phyloP scores from a whole-genome alignment of 2,329 filamentous ascomycete species.

The Fusarium equiseti region DNA sequence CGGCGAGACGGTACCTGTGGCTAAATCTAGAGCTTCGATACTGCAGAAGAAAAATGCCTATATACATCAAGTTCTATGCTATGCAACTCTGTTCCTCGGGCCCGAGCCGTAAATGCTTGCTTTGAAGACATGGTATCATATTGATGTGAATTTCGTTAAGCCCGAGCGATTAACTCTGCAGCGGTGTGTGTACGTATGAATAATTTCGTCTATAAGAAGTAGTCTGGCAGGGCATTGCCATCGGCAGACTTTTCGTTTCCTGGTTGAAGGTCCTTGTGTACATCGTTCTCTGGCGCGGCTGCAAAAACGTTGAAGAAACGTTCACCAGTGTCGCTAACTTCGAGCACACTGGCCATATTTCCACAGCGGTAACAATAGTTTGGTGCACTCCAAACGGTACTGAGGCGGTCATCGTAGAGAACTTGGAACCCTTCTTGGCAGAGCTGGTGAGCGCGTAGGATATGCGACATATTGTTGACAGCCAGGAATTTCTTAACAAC shows the following conservation, averaged over 20 bases:
- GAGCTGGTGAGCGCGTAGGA: conserved; percentile 95
- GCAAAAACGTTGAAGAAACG: conserved; percentile 98
- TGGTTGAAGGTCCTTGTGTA: conserved; percentile 86
- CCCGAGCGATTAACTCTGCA: conserved; percentile 26
- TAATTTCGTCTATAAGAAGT: conserved; percentile 70
- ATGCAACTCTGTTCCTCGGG: conserved; percentile 39
- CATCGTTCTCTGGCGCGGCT: conserved; percentile 94
- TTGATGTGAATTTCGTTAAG: conserved; percentile 40
- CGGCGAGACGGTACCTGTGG: conserved; percentile 27
- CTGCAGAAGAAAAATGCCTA: conserved; percentile 34
- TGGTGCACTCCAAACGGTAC: conserved; percentile 97
- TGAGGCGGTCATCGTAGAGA: conserved; percentile 92
- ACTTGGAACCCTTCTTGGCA: conserved; percentile 99
- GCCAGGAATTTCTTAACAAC: conserved; percentile 98
- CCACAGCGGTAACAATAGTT: conserved; percentile 97
- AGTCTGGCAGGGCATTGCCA: conserved; percentile 73
- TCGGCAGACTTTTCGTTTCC: conserved; percentile 78
- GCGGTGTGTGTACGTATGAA: conserved; percentile 12
- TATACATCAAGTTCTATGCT: conserved; percentile 46
- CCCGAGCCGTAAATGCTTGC: conserved; percentile 30
- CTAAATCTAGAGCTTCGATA: conserved; percentile 30
- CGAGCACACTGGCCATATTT: conserved; percentile 95
- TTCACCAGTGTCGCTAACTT: conserved; percentile 93
- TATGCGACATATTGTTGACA: conserved; percentile 98
- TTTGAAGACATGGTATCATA: conserved; percentile 46